phyloP scores from a whole-genome alignment of 106 monocot genomes.

The Narthecium ossifragum region DNA sequence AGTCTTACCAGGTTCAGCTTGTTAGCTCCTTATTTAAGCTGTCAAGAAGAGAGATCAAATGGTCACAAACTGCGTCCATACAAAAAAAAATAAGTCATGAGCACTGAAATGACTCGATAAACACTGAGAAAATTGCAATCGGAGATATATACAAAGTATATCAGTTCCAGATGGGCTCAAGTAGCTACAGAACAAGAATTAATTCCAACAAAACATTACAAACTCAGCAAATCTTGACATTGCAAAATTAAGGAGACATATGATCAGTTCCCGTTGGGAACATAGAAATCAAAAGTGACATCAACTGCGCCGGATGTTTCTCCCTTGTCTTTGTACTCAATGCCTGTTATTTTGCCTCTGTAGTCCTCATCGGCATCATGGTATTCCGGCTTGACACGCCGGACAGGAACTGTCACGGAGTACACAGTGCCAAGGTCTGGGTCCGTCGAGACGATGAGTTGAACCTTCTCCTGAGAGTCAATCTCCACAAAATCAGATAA shows the following conservation, averaged over 20 bases:
- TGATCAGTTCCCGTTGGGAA: slow-evolving; percentile 31
- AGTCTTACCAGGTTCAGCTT: too few species aligned
- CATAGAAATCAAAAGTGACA: slow-evolving; percentile 84
- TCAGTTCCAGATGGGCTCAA: too few species aligned
- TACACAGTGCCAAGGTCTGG: slow-evolving; percentile 77
- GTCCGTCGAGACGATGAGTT: slow-evolving; percentile 79
- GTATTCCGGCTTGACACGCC: slow-evolving; percentile 76
- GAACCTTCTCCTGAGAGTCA: slow-evolving; percentile 86
- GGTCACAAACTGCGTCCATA: too few species aligned
- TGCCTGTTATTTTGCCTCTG: slow-evolving; percentile 49
- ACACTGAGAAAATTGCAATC: too few species aligned
- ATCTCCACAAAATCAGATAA: slow-evolving; percentile 95
- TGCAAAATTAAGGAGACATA: neutral
- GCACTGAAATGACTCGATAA: too few species aligned
- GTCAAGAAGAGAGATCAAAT: too few species aligned
- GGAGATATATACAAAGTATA: too few species aligned
- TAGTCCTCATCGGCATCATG: slow-evolving; percentile 80
- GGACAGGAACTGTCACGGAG: slow-evolving; percentile 80
- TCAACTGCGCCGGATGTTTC: slow-evolving; percentile 68
- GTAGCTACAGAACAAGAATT: too few species aligned
- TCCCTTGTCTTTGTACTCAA: slow-evolving; percentile 74
- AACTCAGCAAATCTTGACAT: too few species aligned
- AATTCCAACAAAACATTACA: too few species aligned
- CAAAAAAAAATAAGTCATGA: too few species aligned
- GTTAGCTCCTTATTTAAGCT: too few species aligned